Evolutionary conservation across 1,284 basidiomycete genomes (phyloP).

Genomic region (Takashimella koratensis): DNA sequence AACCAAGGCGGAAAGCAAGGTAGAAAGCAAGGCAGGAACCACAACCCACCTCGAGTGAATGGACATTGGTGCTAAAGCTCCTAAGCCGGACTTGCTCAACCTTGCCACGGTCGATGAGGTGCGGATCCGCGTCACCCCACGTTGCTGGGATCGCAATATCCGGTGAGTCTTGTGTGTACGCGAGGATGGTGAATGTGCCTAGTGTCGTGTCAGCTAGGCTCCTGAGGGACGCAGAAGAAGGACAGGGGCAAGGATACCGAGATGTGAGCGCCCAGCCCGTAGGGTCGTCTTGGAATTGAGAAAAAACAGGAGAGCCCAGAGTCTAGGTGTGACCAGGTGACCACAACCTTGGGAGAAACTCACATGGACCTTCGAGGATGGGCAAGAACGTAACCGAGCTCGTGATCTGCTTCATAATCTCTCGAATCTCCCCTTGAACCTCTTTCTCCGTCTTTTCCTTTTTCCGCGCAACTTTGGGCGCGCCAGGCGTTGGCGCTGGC

Average conservation of each 20-base stretch:
- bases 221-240: too few species aligned
- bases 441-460: conserved; percentile 69
- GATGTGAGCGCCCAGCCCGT: too few species aligned
- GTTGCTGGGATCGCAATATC: conserved; percentile 67
- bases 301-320: too few species aligned
- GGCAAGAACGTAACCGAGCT: conserved; percentile 94
- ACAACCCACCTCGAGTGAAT: conserved; percentile 67
- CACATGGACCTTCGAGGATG: conserved; percentile 88
- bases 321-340: too few species aligned
- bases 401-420: conserved; percentile 97
- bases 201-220: too few species aligned
- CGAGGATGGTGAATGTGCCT: conserved; percentile 82
- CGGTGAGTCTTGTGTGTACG: conserved; percentile 72
- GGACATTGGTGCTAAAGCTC: conserved; percentile 85
- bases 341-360: too few species aligned
- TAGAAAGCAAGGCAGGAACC: neutral
- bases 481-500: conserved; percentile 8
- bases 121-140: conserved; percentile 92
- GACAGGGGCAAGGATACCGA: too few species aligned
- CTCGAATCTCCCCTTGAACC: conserved; percentile 94
- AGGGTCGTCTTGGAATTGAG: too few species aligned
- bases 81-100: conserved; percentile 92
- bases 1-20: neutral
- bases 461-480: conserved; percentile 23
- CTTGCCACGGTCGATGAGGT: conserved; percentile 91